A percentile compares a stretch with the other conserved stretches of the same genome.
Evolutionary conservation across 192 early-diverging fungal species (phyloP).

Genomic region (Phycomyces blakesleeanus): DNA sequence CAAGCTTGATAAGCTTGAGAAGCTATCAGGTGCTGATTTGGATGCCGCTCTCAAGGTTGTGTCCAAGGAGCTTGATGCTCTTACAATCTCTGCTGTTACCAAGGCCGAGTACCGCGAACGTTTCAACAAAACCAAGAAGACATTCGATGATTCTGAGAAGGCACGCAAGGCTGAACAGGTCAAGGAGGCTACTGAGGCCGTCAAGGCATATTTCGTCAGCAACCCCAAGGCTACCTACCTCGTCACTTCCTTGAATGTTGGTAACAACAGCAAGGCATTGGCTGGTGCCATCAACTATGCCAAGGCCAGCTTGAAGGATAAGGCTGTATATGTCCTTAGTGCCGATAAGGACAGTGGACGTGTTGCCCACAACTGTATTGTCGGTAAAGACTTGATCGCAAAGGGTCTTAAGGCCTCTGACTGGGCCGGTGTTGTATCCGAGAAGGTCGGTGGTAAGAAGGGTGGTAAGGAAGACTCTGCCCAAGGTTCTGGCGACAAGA

Average conservation of each 20-base stretch:
- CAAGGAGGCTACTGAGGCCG: constrained; percentile 77
- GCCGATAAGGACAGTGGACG: constrained; percentile 63
- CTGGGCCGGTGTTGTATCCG: constrained; percentile 85
- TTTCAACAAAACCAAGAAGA: constrained; percentile 74
- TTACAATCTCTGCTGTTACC: constrained; percentile 71
- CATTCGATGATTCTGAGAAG: constrained; percentile 87
- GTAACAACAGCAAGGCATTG: constrained; percentile 83
- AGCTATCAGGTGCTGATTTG: constrained; percentile 56
- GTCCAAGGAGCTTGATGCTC: constrained; percentile 74
- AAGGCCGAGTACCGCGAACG: constrained; percentile 74
- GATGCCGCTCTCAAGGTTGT: constrained; percentile 78
- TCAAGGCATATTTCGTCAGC: constrained; percentile 69
- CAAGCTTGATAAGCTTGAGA: constrained; percentile 58
- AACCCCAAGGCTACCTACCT: constrained; percentile 57
- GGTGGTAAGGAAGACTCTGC: constrained; percentile 95
- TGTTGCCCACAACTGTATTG: constrained; percentile 80
- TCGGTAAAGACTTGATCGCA: constrained; percentile 68
- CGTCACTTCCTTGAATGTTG: constrained; percentile 61
- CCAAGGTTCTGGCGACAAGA: constrained; percentile 79
- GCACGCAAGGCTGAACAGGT: constrained; percentile 76
- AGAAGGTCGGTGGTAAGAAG: constrained; percentile 84
- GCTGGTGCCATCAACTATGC: constrained; percentile 71
- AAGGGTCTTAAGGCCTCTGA: constrained; percentile 86
- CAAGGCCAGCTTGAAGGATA: constrained; percentile 71
- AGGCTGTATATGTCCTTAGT: constrained; percentile 84